A percentile compares a stretch with the other conserved stretches of the same genome.
These are phyloP conservation scores for Rhodotorula sp. DNA, from an alignment of 1,284 basidiomycete species.

Conservation along the genomic window DNA sequence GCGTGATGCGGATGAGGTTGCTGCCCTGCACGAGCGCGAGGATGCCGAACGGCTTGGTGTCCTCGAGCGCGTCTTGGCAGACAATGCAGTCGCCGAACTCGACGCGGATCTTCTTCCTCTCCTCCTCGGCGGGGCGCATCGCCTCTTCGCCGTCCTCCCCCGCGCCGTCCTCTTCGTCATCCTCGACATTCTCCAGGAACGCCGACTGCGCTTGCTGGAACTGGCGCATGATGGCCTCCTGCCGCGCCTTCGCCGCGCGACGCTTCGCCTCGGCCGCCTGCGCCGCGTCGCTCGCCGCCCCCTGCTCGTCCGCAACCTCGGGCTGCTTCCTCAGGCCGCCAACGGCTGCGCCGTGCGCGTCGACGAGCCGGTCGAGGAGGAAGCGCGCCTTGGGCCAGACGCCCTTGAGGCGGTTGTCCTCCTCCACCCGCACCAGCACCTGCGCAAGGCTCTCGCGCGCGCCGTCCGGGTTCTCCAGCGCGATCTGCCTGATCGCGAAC, in stretches of 20 bases:
- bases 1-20: constrained; percentile 75
- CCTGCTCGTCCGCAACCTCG: background rate
- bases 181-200: constrained; percentile 58
- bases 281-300: constrained; percentile 4
- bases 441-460: constrained; percentile 52
- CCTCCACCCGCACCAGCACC: constrained; percentile 61
- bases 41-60: constrained; percentile 75
- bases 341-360: constrained; percentile 62
- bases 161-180: constrained; percentile 65
- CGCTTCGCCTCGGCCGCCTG: constrained; percentile 62
- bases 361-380: constrained; percentile 67
- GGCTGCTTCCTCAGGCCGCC: constrained; percentile 46
- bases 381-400: constrained; percentile 72
- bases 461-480: background rate
- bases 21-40: constrained; percentile 91
- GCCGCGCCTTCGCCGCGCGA: constrained; percentile 75
- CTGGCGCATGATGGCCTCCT: constrained; percentile 86
- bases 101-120: constrained; percentile 53
- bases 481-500: constrained; percentile 49
- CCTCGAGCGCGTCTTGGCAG: constrained; percentile 89
- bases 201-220: constrained; percentile 88
- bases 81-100: constrained; percentile 84
- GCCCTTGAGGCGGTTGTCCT: constrained; percentile 53
- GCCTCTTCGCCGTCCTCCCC: constrained; percentile 59
- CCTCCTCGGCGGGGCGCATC: background rate